Percentiles rank a stretch among this genome's conserved stretches.
These are phyloP conservation scores for Fusarium bactridioides DNA, from an alignment of 2,329 filamentous ascomycete species.

Conservation along the genomic window DNA sequence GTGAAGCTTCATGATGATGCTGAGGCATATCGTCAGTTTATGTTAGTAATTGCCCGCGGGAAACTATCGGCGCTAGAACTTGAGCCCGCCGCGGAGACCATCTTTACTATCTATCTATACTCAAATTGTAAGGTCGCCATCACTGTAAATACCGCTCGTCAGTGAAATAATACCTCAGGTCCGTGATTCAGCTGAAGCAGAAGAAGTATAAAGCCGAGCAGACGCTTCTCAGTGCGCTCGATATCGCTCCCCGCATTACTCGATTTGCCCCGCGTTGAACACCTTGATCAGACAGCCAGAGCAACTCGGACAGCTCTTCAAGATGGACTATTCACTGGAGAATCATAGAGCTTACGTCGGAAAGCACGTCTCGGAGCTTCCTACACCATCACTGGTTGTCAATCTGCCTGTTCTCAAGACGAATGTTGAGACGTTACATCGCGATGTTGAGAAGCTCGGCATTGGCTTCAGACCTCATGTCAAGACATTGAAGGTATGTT, in stretches of 20 bases:
- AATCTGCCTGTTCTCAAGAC: constrained; percentile 48
- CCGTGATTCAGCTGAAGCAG: background rate
- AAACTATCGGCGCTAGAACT: constrained; percentile 4
- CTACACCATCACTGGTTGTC: constrained; percentile 51
- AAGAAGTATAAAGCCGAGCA: background rate
- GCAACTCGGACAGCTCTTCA: background rate
- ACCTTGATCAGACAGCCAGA: background rate
- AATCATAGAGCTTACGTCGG: constrained; percentile 49
- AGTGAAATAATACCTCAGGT: background rate
- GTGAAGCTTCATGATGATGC: background rate
- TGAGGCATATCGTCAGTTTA: background rate
- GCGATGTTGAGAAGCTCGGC: constrained; percentile 49
- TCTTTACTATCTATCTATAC: background rate
- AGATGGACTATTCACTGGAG: constrained; percentile 40
- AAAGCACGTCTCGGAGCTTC: constrained; percentile 45
- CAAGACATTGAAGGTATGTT: constrained; percentile 53
- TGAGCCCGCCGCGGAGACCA: background rate
- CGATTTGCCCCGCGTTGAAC: background rate
- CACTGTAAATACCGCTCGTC: background rate
- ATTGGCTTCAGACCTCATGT: constrained; percentile 53
- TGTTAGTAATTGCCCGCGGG: constrained; percentile 4
- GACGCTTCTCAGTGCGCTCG: background rate
- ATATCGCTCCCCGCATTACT: background rate
- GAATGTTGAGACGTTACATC: constrained; percentile 48
- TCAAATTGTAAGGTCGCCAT: background rate